Percentiles rank a stretch among this genome's conserved stretches.
Conservation (phyloP, 257 asterid genomes). For the Pogostemon cablin region DNA sequence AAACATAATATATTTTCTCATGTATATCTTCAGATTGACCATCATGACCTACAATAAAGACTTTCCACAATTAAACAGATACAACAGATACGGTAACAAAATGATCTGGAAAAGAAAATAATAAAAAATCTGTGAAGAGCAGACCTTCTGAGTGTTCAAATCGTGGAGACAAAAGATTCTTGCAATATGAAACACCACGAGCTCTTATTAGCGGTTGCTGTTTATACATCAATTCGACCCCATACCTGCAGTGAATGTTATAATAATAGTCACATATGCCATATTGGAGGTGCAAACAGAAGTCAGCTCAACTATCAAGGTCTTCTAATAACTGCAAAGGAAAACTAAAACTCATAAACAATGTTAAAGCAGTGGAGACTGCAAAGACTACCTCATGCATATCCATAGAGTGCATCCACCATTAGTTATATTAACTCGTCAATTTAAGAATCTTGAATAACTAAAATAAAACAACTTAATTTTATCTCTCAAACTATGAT, state of each 20-base stretch:
- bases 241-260: conserved; percentile 65
- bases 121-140: conserved; percentile 23
- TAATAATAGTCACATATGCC: conserved; percentile 43
- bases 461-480: not conserved
- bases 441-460: conserved; percentile 8
- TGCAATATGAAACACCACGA: conserved; percentile 99
- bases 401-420: not conserved
- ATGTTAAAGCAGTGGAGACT: conserved; percentile 16
- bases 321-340: conserved; percentile 34
- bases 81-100: conserved; percentile 24
- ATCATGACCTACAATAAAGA: conserved; percentile 51
- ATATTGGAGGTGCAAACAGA: conserved; percentile 39
- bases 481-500: not conserved
- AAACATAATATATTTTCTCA: conserved; percentile 92
- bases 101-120: conserved; percentile 31
- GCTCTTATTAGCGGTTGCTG: conserved; percentile 90
- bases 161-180: conserved; percentile 91
- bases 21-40: conserved; percentile 70
- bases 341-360: conserved; percentile 1
- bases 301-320: conserved; percentile 33
- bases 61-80: conserved; percentile 28
- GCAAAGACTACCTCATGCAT: conserved; percentile 11
- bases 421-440: conserved; percentile 3
- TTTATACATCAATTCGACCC: conserved; percentile 76
- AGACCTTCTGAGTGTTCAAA: conserved; percentile 90